Evolutionary conservation across 2,329 filamentous ascomycete species (phyloP).

Genomic region (Paradendryphiella salina): DNA sequence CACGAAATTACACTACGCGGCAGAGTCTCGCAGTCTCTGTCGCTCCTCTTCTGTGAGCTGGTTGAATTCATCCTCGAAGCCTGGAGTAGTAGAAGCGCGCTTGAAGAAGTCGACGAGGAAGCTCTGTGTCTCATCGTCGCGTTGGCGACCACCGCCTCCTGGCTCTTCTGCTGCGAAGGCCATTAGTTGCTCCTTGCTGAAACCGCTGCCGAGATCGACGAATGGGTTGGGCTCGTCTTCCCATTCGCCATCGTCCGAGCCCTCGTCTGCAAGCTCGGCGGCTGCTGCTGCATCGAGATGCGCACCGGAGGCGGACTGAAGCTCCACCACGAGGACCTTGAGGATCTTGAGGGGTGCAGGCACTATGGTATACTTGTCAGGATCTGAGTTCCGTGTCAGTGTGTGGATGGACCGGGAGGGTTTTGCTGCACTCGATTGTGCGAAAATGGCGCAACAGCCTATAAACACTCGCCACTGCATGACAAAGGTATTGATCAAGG

Average conservation of each 20-base stretch:
- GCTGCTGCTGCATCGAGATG: conserved; percentile 62
- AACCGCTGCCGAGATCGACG: conserved; percentile 69
- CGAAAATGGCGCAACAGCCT: not conserved
- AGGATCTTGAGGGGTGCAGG: conserved; percentile 91
- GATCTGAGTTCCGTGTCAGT: conserved; percentile 59
- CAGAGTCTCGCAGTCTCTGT: conserved; percentile 53
- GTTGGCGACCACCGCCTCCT: conserved; percentile 58
- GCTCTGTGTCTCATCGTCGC: conserved; percentile 87
- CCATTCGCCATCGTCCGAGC: conserved; percentile 67
- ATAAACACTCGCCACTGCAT: conserved; percentile 3
- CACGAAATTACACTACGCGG: conserved; percentile 16
- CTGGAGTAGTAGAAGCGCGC: conserved; percentile 56
- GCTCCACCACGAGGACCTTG: conserved; percentile 92
- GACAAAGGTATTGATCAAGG: not conserved
- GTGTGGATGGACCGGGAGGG: conserved; percentile 1
- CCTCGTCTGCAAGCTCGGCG: conserved; percentile 68
- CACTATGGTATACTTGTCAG: conserved; percentile 86
- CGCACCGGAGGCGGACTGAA: conserved; percentile 76
- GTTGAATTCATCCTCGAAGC: conserved; percentile 59
- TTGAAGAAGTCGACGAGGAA: conserved; percentile 83
- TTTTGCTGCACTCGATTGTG: not conserved
- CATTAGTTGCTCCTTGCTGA: conserved; percentile 71
- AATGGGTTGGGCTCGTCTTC: conserved; percentile 77
- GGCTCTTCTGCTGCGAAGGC: conserved; percentile 64
- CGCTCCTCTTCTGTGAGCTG: conserved; percentile 60